phyloP scores from a whole-genome alignment of 495 filamentous ascomycete genomes.

The Penicillium ucsense region DNA sequence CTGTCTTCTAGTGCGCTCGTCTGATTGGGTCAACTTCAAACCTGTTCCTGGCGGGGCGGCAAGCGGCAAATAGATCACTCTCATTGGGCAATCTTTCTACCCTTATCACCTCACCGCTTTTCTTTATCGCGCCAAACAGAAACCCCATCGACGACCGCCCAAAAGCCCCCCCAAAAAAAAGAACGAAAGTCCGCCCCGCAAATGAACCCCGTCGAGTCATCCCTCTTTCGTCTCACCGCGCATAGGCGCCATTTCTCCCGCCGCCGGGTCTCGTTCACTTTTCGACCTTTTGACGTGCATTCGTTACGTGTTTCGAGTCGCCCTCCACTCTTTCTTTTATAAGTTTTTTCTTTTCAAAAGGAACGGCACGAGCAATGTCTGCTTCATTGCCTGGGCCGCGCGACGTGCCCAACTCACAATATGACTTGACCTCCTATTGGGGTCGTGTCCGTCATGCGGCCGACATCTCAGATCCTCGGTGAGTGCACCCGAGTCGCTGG shows the following conservation, averaged over 20 bases:
- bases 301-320: too few species aligned
- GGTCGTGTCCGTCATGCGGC: constrained; percentile 86
- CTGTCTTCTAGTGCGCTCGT: too few species aligned
- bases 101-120: constrained; percentile 38
- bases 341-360: background rate
- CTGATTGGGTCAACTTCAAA: too few species aligned
- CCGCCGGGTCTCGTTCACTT: background rate
- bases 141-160: too few species aligned
- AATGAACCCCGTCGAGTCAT: constrained; percentile 4
- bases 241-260: too few species aligned
- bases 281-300: background rate
- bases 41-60: too few species aligned
- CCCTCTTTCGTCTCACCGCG: constrained; percentile 4
- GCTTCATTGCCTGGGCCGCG: constrained; percentile 78
- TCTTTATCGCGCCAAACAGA: constrained; percentile 7
- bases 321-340: background rate
- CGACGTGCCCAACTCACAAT: constrained; percentile 80
- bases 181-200: constrained; percentile 10
- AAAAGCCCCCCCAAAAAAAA: constrained; percentile 4
- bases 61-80: background rate
- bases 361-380: constrained; percentile 51
- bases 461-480: constrained; percentile 92
- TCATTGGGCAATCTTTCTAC: constrained; percentile 14
- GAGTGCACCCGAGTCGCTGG: constrained; percentile 26
- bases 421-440: constrained; percentile 90